Evolutionary conservation across 1,139 yeast species (phyloP).

Genomic region (Suhomyces panamericanus): DNA sequence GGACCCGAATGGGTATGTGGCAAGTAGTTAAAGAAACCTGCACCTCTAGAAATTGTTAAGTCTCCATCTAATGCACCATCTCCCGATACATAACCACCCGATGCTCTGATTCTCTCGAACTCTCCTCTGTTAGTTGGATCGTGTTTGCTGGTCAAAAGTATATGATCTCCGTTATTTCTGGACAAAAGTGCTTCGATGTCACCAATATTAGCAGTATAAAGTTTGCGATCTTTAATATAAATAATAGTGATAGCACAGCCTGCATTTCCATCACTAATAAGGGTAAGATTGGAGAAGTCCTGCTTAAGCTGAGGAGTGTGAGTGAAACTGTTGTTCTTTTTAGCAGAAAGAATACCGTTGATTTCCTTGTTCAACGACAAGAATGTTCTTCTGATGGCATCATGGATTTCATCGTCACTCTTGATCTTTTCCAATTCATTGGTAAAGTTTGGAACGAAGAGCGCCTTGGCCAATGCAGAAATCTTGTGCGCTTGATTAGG

Average conservation of each 20-base stretch:
- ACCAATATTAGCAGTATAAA: conserved; percentile 88
- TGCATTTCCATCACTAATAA: conserved; percentile 67
- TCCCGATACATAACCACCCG: conserved; percentile 88
- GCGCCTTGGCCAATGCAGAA: conserved; percentile 72
- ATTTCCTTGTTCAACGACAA: conserved; percentile 79
- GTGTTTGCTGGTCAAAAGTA: conserved; percentile 72
- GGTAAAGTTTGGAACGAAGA: conserved; percentile 62
- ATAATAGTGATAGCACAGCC: conserved; percentile 86
- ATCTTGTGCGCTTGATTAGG: conserved; percentile 64
- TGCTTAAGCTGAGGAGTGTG: conserved; percentile 23
- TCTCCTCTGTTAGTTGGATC: conserved; percentile 81
- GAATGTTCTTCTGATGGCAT: conserved; percentile 80
- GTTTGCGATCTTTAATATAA: conserved; percentile 66
- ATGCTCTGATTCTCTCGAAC: conserved; percentile 81
- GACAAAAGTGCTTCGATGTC: conserved; percentile 84
- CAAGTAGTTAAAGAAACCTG: conserved; percentile 81
- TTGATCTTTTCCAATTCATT: conserved; percentile 59
- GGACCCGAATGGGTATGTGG: conserved; percentile 94
- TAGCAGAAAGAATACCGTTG: conserved; percentile 42
- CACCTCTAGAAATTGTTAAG: conserved; percentile 82
- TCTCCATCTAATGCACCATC: conserved; percentile 85
- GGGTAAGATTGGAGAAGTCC: conserved; percentile 47
- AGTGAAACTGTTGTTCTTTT: conserved; percentile 31
- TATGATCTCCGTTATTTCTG: conserved; percentile 77
- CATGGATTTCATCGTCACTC: conserved; percentile 45